Conservation (phyloP, 1,284 basidiomycete genomes). For the Austroboletus niveus region DNA sequence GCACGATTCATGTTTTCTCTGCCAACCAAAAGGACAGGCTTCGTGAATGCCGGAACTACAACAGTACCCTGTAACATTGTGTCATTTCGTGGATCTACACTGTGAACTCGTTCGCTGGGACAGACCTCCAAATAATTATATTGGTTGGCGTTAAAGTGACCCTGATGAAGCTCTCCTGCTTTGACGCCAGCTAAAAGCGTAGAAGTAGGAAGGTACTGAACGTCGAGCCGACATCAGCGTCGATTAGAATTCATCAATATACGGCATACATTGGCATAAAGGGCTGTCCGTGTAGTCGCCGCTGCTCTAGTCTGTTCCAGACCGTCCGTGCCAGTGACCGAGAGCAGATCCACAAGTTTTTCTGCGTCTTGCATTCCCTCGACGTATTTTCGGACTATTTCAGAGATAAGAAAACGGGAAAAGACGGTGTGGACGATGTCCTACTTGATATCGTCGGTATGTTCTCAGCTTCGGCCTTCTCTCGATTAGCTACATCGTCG, state of each 20-base stretch:
- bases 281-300: slow-evolving; percentile 52
- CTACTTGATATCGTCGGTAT: slow-evolving; percentile 67
- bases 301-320: slow-evolving; percentile 59
- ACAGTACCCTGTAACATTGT: slow-evolving; percentile 67
- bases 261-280: slow-evolving; percentile 73
- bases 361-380: slow-evolving; percentile 64
- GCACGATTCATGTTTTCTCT: slow-evolving; percentile 95
- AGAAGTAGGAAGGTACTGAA: slow-evolving; percentile 80
- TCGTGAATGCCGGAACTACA: slow-evolving; percentile 67
- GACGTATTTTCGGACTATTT: slow-evolving; percentile 76
- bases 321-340: slow-evolving; percentile 59
- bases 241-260: not conserved
- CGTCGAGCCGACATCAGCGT: not conserved
- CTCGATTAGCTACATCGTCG: slow-evolving; percentile 86
- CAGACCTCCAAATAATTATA: slow-evolving; percentile 94
- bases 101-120: not conserved
- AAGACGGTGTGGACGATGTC: slow-evolving; percentile 4
- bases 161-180: slow-evolving; percentile 82
- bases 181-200: slow-evolving; percentile 84
- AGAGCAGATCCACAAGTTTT: slow-evolving; percentile 78
- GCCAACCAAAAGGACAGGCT: slow-evolving; percentile 84
- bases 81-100: not conserved
- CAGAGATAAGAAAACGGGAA: not conserved
- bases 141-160: slow-evolving; percentile 92
- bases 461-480: slow-evolving; percentile 69